Evolutionary conservation across 2,329 filamentous ascomycete species (phyloP), one percentile per base, ranked within the genome.

Genomic region (Paradendryphiella salina): DNA sequence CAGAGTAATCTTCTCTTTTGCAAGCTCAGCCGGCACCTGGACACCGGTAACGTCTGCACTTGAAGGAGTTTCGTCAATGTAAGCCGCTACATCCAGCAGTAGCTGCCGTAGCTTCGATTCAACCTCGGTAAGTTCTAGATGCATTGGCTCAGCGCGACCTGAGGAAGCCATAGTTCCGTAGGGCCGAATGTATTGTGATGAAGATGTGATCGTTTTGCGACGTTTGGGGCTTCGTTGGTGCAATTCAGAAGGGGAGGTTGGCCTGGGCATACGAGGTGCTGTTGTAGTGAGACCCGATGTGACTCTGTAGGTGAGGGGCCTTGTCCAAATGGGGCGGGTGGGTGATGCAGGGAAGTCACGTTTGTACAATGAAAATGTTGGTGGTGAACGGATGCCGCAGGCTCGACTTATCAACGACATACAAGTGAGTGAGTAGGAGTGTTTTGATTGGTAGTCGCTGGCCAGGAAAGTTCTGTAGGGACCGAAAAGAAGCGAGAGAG

Each of bases 31-130:
- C 53, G 80, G 75, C 67, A 78, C 65, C 23, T 71, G 52, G 4
- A 65, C 64, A 5, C 73, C 70, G 34, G 67, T 69, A 7, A 68
- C 56, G 10, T 58, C 48, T 14, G 48, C 49, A n/a, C 60, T 62
- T 9, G 69, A 47, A 2, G 57, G 60, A 3, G 74, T 64, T 20
- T 63, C 50, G 33, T 88, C 82, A 54, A 91, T 85, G 64, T 85
- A 87, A 9, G 80, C 73, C 18, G 89, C 89, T n/a, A 91, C 88
- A 68, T 95, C 90, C 14, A 96, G 79, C 15, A 97, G 81, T 10
- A 96, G 81, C n/a, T 77, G 74, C 54, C 87, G 86, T 32, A 96
- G 80, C 57, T 85, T 86, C 33, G 80, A 75, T 73, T 97, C 93
- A 47, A 84, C 80, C 4, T 82, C 76, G 10, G 83, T 91, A 54